phyloP scores from a whole-genome alignment of 2,329 filamentous ascomycete genomes.

The Cordyceps fumosorosea region DNA sequence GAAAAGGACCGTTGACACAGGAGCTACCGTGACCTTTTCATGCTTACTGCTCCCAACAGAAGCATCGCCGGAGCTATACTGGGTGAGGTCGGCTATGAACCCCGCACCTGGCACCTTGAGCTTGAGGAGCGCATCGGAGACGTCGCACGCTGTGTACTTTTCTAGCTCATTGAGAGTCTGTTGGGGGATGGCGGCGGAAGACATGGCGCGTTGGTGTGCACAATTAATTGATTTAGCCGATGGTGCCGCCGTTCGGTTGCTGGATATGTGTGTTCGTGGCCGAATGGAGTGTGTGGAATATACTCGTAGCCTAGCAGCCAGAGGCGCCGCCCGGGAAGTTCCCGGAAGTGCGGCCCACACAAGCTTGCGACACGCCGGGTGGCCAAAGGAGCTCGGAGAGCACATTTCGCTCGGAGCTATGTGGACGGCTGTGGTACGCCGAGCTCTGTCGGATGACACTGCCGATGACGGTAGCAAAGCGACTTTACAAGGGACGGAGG shows the following conservation, averaged over 20 bases:
- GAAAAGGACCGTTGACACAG: constrained; percentile 57
- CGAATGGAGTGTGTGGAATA: neutral
- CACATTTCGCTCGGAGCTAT: constrained; percentile 18
- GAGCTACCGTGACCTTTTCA: constrained; percentile 37
- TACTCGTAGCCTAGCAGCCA: neutral
- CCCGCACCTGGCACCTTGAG: constrained; percentile 61
- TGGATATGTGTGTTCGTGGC: neutral
- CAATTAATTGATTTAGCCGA: neutral
- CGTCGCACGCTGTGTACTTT: constrained; percentile 45
- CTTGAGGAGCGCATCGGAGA: constrained; percentile 68
- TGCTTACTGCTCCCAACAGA: constrained; percentile 18
- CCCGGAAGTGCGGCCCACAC: constrained; percentile 14
- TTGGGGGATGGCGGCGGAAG: constrained; percentile 14
- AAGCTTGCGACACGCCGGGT: constrained; percentile 21
- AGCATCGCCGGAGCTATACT: constrained; percentile 21
- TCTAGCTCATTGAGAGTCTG: constrained; percentile 23
- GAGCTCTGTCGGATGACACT: neutral
- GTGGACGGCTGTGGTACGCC: neutral
- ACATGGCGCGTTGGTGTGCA: constrained; percentile 12
- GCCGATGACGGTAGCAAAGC: neutral
- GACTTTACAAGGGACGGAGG: neutral
- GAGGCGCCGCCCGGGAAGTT: neutral
- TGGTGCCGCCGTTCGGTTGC: neutral
- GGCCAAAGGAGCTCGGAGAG: constrained; percentile 24
- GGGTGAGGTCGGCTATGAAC: constrained; percentile 52